Base-by-base conservation (phyloP, 805 yeast species). In the Spathaspora arborariae region DNA sequence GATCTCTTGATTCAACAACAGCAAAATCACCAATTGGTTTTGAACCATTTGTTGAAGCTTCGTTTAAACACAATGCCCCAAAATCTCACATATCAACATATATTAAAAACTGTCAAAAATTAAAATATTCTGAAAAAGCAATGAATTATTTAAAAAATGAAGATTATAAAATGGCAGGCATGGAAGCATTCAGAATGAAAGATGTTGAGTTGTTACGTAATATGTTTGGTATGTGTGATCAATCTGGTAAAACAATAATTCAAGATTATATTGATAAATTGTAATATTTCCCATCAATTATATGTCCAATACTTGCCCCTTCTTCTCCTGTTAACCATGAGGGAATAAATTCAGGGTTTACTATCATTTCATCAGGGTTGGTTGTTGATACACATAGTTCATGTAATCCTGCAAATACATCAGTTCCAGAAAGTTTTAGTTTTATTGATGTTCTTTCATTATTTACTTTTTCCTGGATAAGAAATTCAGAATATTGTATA, bases 251-350 rank as follows among this genome's bases (percentile, higher is more conserved):
- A 13, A 8, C 43, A 9, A 52, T 40, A 6, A 35, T 66, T 5
- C 55, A 58, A 27, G 54, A 49, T 0, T 59, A 57, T 40, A 52
- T 65, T 18, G 44, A 58, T n/a, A 61, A 55, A 45, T 49, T 65
- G 34, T 30, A 30, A 40, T 53, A 50, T 41, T 38, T 45, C 8
- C 47, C 44, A 43, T 63, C 54, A 37, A 49, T 53, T 6, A 63
- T 51, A 13, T 51, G 55, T 0, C 90, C 90, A 33, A 77, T 67
- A 36, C 65, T 64, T 1, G 63, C 54, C 0, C 86, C 85, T 50
- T 82, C 83, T 59, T 86, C 89, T 2, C 95, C 96, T 3, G 91
- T 81, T 26, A 88, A 61, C 91, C 90, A 88, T 24, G 81, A 76
- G 0, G 96, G 96, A 13, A 85, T 64, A 0, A 53, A 67, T n/a